Percentiles rank a stretch among this genome's conserved stretches.
Conservation (phyloP, 305 asterid genomes). For the Lippia alba region DNA sequence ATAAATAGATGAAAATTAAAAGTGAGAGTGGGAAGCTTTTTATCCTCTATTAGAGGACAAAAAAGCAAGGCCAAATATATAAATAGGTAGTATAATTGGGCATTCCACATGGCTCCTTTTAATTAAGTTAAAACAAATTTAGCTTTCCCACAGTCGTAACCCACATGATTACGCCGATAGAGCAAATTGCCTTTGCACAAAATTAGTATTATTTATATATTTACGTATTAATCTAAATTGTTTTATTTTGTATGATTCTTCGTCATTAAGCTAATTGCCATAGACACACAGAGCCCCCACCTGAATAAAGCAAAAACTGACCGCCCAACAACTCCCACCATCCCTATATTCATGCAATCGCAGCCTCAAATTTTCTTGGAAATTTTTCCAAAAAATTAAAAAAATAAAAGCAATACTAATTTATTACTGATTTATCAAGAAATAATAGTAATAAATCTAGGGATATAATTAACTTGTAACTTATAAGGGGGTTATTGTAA, state of each 20-base stretch:
- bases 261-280: constrained; percentile 66
- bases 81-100: background rate
- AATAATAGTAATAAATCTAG: too few relatives aligned
- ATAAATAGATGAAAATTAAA: background rate
- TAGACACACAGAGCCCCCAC: constrained; percentile 40
- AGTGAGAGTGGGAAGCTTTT: background rate
- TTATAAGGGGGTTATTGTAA: too few relatives aligned
- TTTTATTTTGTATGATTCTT: constrained; percentile 55
- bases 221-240: background rate
- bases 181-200: constrained; percentile 20
- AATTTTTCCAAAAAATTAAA: too few relatives aligned
- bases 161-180: constrained; percentile 45
- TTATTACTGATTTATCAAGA: too few relatives aligned
- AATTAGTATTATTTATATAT: constrained; percentile 27
- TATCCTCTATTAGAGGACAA: constrained; percentile 17
- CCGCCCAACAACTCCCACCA: constrained; percentile 37
- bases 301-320: constrained; percentile 40
- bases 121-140: background rate
- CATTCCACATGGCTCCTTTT: constrained; percentile 36
- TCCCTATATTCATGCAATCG: background rate
- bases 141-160: constrained; percentile 10
- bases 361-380: too few relatives aligned
- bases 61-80: constrained; percentile 7
- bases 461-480: too few relatives aligned
- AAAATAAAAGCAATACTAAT: too few relatives aligned